Conservation (phyloP, 148 eudicot genomes). For the Fallopia convolvulus region DNA sequence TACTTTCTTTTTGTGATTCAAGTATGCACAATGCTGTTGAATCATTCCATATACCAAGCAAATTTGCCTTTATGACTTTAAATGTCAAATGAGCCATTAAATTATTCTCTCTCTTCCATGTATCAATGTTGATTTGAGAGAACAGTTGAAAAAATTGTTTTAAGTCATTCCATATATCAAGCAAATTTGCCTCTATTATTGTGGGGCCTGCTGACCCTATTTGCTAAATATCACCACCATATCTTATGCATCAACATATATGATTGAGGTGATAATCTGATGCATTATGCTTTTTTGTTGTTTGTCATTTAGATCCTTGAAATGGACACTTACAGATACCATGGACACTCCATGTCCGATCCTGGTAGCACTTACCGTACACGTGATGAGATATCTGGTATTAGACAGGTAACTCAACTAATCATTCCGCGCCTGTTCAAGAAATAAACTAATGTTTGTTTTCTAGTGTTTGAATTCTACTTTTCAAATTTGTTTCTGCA, state of each 20-base stretch:
- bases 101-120: background rate
- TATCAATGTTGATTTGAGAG: background rate
- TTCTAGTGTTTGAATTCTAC: constrained; percentile 1
- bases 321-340: constrained; percentile 98
- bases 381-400: constrained; percentile 84
- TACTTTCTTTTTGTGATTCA: background rate
- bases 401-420: constrained; percentile 56
- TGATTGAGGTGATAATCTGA: background rate
- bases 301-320: constrained; percentile 68
- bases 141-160: background rate
- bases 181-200: background rate
- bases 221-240: background rate
- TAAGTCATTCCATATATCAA: background rate
- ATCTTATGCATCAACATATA: background rate
- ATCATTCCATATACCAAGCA: background rate
- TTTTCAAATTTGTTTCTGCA: constrained; percentile 20
- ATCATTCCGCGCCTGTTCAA: background rate
- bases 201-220: background rate
- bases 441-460: background rate
- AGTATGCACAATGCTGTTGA: background rate
- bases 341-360: constrained; percentile 99
- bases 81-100: too few species aligned
- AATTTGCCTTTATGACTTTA: too few species aligned
- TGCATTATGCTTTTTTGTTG: background rate
- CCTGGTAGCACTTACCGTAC: constrained; percentile 99